phyloP scores from a whole-genome alignment of 2,329 filamentous ascomycete genomes.

The Fusarium hostae region DNA sequence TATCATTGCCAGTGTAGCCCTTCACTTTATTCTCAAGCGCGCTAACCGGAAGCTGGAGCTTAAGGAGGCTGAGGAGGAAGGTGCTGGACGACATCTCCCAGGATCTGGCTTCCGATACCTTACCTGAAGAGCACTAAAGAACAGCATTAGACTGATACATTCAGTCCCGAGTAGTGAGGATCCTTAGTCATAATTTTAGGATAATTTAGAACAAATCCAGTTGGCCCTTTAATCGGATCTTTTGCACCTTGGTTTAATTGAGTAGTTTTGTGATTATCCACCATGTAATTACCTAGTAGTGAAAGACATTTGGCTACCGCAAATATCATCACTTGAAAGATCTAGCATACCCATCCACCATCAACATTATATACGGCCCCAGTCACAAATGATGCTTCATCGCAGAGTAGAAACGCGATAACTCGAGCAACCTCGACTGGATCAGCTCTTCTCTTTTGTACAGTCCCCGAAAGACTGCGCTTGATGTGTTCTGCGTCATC shows the following conservation, averaged over 20 bases:
- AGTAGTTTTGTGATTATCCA: rapidly evolving
- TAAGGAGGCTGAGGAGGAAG: background rate
- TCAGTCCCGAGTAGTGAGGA: rapidly evolving
- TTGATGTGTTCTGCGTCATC: constrained; percentile 25
- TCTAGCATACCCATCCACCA: constrained; percentile 48
- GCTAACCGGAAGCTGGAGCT: background rate
- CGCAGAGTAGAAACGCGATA: constrained; percentile 41
- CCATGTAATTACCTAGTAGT: too few relatives aligned
- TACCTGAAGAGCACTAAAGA: background rate
- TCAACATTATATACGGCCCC: constrained; percentile 53
- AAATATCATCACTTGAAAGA: too few relatives aligned
- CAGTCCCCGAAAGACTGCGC: constrained; percentile 13
- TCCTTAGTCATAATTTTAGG: too few relatives aligned
- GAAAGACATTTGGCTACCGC: too few relatives aligned
- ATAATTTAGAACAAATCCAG: background rate
- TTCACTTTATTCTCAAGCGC: background rate
- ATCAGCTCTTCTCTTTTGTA: constrained; percentile 25
- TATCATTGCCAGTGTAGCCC: background rate
- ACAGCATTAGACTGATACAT: background rate
- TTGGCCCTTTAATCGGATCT: rapidly evolving
- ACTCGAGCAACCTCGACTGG: constrained; percentile 25
- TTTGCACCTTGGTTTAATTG: rapidly evolving
- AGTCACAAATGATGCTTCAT: constrained; percentile 40
- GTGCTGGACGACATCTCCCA: background rate
- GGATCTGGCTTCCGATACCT: background rate